These are phyloP conservation scores for Apiotrichum sp. DNA, from an alignment of 1,284 basidiomycete genomes.

Conservation along the genomic window DNA sequence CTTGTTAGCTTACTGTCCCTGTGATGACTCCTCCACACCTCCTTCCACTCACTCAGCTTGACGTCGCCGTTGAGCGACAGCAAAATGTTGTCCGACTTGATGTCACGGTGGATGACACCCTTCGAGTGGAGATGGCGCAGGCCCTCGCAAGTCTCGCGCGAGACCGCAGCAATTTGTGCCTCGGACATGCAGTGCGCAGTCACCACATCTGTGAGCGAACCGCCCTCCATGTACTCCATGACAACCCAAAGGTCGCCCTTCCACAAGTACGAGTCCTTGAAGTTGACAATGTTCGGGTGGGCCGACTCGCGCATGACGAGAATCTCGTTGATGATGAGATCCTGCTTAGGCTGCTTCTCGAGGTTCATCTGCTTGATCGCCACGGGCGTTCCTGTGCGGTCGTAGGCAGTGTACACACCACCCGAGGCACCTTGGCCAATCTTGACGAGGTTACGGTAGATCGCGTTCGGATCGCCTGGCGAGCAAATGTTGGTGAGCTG, in stretches of 20 bases:
- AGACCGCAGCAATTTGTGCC: conserved; percentile 89
- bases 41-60: conserved; percentile 74
- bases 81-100: conserved; percentile 96
- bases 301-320: conserved; percentile 94
- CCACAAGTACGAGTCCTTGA: conserved; percentile 95
- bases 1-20: conserved; percentile 3
- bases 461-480: conserved; percentile 88
- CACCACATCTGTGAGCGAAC: conserved; percentile 84
- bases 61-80: conserved; percentile 89
- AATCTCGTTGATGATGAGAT: conserved; percentile 99
- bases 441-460: conserved; percentile 89
- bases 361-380: conserved; percentile 99
- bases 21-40: background rate
- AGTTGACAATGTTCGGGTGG: conserved; percentile 98
- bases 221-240: conserved; percentile 99
- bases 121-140: conserved; percentile 87
- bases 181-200: conserved; percentile 93
- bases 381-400: conserved; percentile 86
- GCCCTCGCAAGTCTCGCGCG: conserved; percentile 81
- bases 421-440: conserved; percentile 98
- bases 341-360: conserved; percentile 99
- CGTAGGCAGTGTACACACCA: conserved; percentile 96
- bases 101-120: conserved; percentile 94
- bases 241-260: conserved; percentile 99
- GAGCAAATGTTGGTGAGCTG: conserved; percentile 91